Conservation (phyloP, 331 rosid species). For the Malus hybrid region DNA sequence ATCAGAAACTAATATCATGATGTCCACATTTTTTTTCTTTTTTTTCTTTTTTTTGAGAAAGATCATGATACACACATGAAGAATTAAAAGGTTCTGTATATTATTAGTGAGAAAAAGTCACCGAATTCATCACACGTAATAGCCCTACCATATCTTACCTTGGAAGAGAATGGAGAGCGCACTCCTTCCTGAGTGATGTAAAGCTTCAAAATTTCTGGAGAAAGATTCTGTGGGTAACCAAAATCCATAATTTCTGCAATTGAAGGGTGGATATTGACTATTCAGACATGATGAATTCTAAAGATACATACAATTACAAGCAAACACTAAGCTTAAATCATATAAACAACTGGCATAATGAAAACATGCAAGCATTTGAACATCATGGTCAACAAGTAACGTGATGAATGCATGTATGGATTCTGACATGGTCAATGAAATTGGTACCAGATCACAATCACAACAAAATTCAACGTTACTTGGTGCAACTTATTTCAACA, state of each 20-base stretch:
- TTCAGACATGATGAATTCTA: not conserved
- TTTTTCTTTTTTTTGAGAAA: too few relatives aligned
- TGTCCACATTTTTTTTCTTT: too few relatives aligned
- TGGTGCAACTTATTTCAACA: not conserved
- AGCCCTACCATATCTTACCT: conserved; percentile 41
- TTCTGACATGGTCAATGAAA: not conserved
- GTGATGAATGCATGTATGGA: not conserved
- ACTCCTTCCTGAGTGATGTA: conserved; percentile 99
- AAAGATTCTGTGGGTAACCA: conserved; percentile 98
- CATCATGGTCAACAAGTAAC: not conserved
- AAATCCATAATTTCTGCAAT: conserved; percentile 98
- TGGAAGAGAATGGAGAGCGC: conserved; percentile 97
- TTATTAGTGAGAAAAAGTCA: not conserved
- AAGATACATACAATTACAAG: not conserved
- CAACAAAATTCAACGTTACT: not conserved
- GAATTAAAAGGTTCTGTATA: not conserved
- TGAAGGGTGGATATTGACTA: conserved; percentile 9
- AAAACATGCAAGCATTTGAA: not conserved
- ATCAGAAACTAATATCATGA: conserved; percentile 1
- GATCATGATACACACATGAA: not conserved
- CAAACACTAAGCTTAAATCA: not conserved
- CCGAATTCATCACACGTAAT: not conserved
- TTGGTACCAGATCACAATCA: not conserved
- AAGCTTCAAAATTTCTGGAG: conserved; percentile 95
- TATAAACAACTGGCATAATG: not conserved